Evolutionary conservation across 345 rosid genomes (phyloP), one percentile per base, ranked within the genome.

Genomic region (Bruguiera parviflora): DNA sequence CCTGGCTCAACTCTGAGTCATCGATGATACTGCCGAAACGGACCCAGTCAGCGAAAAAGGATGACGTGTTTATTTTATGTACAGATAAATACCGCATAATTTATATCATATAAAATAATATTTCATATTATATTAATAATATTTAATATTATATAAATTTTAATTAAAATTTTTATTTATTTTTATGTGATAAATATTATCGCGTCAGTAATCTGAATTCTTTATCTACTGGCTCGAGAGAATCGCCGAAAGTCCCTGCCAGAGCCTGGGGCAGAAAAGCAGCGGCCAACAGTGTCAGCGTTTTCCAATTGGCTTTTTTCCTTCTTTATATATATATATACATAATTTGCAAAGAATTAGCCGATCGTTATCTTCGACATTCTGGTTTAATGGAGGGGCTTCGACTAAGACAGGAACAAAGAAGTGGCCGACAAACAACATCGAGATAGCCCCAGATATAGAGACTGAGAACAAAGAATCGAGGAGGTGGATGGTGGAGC

Each of bases 231-330:
- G 11, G 25, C 20, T 63, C 59, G 5, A 9, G 22, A 43, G 63
- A 71, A 71, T 63, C 74, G 8, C 62, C 56, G 63, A 62, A 70
- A 70, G 51, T 19, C 21, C 18, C 27, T 37, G 7, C 53, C 25
- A 27, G 25, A 64, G 51, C 53, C 39, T 22, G 35, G 37, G 49
- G 4, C 58, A 4, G 25, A 66, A 28, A 66, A 52, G 61, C 51
- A 53, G 55, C 33, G 21, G 37, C 56, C 16, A 8, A 8, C 9
- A 56, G 37, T 15, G 32, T 68, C 43, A 18, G 27, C 64, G 47
- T 39, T 58, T 58, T 49, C 65, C 47, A 58, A 59, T 31, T 47
- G 32, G 29, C 65, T 21, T 68, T 68, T 68, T 37, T 35, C 21
- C 10, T 28, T 35, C 2, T 8, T 35, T 37, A n/a, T n/a, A n/a